Conservation (phyloP, 352 stramenopile genomes). For the Globisporangium mamillatum region DNA sequence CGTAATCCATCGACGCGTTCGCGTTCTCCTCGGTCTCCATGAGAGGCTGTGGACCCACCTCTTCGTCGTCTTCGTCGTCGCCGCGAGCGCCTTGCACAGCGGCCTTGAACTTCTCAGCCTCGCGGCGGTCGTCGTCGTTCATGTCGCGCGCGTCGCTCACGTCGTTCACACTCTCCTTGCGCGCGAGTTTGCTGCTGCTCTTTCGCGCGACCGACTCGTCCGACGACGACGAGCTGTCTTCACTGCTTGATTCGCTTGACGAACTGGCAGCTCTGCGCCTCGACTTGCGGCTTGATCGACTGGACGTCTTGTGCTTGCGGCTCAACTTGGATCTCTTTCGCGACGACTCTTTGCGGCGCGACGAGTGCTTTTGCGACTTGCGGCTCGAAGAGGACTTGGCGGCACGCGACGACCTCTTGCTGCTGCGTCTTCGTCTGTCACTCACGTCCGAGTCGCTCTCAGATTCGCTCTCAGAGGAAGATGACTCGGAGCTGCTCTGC, state of each 20-base stretch:
- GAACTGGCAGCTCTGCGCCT: constrained; percentile 11
- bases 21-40: constrained; percentile 43
- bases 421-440: constrained; percentile 22
- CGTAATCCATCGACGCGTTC: constrained; percentile 80
- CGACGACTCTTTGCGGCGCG: constrained; percentile 23
- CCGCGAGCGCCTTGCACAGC: constrained; percentile 67
- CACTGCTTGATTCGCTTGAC: constrained; percentile 8
- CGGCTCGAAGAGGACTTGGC: constrained; percentile 27
- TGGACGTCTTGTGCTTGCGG: constrained; percentile 18
- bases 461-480: constrained; percentile 23
- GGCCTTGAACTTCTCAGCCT: constrained; percentile 88
- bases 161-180: constrained; percentile 15
- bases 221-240: constrained; percentile 20
- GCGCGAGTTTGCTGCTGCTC: constrained; percentile 20
- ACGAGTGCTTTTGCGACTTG: constrained; percentile 25
- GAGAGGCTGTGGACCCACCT: constrained; percentile 85
- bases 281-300: constrained; percentile 16
- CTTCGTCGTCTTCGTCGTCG: constrained; percentile 73
- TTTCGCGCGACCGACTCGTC: constrained; percentile 19
- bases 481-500: constrained; percentile 31
- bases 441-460: constrained; percentile 28
- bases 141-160: constrained; percentile 24
- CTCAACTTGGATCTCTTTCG: constrained; percentile 26
- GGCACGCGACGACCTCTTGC: constrained; percentile 15
- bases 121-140: constrained; percentile 59